Percentiles rank a stretch among this genome's conserved stretches.
Conservation (phyloP, 2,329 filamentous ascomycete genomes). For the Rutstroemia sydowiana region DNA sequence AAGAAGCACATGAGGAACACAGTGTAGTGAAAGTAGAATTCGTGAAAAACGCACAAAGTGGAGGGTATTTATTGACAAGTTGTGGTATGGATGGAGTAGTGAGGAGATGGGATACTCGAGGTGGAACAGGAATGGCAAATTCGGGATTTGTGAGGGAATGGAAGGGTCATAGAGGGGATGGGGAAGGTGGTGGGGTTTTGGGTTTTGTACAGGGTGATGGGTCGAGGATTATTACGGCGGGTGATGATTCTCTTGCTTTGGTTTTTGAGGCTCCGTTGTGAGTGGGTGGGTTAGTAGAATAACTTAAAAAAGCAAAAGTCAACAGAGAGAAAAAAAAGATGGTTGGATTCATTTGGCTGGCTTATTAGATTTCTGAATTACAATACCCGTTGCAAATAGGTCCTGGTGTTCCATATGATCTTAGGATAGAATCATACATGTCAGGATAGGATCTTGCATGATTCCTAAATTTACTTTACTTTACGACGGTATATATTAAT, state of each 20-base stretch:
- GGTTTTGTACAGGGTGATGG: constrained; percentile 84
- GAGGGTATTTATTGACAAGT: constrained; percentile 68
- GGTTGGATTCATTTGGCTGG: background rate
- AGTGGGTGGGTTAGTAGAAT: background rate
- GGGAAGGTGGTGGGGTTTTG: constrained; percentile 80
- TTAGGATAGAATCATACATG: too few relatives aligned
- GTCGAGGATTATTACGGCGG: constrained; percentile 74
- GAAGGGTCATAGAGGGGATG: constrained; percentile 79
- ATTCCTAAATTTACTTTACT: too few relatives aligned
- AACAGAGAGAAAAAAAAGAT: background rate
- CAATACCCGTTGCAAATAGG: background rate
- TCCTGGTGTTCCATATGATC: background rate
- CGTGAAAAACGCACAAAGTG: constrained; percentile 44
- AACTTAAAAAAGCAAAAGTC: background rate
- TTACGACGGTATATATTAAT: too few relatives aligned
- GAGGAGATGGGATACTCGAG: constrained; percentile 75
- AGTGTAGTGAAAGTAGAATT: constrained; percentile 93
- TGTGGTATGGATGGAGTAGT: constrained; percentile 91
- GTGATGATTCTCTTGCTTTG: constrained; percentile 70
- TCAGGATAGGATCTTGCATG: too few relatives aligned
- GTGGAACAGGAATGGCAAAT: constrained; percentile 57
- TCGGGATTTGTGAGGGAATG: constrained; percentile 77
- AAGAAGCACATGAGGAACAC: constrained; percentile 77
- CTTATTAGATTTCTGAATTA: background rate
- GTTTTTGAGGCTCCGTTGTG: constrained; percentile 49